These are phyloP conservation scores for Hirschfeldia incana DNA, from an alignment of 345 rosid species.

Conservation along the genomic window DNA sequence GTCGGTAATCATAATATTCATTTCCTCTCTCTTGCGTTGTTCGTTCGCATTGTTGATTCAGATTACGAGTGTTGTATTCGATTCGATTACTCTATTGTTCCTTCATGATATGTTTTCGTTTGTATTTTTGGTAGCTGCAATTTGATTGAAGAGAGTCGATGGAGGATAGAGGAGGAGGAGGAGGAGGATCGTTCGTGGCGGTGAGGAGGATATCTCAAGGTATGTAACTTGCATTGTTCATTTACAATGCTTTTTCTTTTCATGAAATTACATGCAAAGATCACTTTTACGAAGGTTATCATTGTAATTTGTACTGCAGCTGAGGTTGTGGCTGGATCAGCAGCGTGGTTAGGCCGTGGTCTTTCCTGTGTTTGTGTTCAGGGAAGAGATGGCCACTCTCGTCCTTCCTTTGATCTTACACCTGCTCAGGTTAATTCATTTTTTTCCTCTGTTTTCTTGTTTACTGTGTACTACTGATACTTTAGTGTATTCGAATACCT, in stretches of 20 bases:
- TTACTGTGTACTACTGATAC: no score
- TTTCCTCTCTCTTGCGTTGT: no score
- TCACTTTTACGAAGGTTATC: no score
- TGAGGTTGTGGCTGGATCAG: conserved; percentile 97
- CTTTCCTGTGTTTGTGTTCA: conserved; percentile 99
- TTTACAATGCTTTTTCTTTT: no score
- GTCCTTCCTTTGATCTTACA: conserved; percentile 94
- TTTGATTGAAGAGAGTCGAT: conserved; percentile 37
- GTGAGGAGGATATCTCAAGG: conserved; percentile 52
- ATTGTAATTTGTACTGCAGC: conserved; percentile 31
- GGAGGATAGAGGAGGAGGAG: conserved; percentile 83
- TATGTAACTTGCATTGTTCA: no score
- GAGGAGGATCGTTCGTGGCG: conserved; percentile 97
- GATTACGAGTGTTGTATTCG: no score
- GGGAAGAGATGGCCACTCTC: conserved; percentile 75
- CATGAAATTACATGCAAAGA: no score
- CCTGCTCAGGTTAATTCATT: conserved; percentile 67
- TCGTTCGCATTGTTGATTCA: no score
- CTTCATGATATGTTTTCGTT: no score
- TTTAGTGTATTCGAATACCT: neutral
- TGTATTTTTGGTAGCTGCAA: no score
- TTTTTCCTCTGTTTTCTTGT: neutral
- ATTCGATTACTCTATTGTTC: no score
- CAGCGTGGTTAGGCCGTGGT: conserved; percentile 98
- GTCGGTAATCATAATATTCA: no score